Percentiles rank a stretch among this genome's conserved stretches.
Evolutionary conservation across 208 protist species (phyloP).

Genomic region (Acanthamoeba healyi): DNA sequence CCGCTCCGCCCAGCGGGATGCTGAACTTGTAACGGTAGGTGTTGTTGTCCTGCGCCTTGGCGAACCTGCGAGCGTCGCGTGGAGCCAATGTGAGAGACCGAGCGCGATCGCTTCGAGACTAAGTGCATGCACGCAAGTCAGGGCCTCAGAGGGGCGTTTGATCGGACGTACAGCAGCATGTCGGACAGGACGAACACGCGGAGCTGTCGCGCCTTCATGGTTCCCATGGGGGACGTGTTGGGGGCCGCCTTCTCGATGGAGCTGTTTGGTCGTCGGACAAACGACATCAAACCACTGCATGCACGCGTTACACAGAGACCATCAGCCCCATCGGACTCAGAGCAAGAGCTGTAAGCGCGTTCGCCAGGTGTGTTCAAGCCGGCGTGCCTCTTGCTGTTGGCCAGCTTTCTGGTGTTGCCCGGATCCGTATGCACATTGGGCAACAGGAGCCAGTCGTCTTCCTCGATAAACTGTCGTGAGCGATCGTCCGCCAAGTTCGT

Average conservation of each 20-base stretch:
- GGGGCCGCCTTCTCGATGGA: too few relatives aligned
- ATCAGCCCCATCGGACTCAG: background rate
- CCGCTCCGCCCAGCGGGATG: slow-evolving; percentile 1
- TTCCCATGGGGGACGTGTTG: background rate
- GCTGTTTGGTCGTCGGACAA: background rate
- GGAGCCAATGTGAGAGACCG: background rate
- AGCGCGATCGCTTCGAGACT: too few relatives aligned
- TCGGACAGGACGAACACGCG: background rate
- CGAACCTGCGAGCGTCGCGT: background rate
- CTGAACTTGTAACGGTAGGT: slow-evolving; percentile 24
- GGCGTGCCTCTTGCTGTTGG: background rate
- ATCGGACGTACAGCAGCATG: slow-evolving; percentile 13
- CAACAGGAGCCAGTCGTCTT: background rate
- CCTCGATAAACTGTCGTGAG: background rate
- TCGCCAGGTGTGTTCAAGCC: too few relatives aligned
- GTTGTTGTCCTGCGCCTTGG: background rate
- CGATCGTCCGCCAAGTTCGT: background rate
- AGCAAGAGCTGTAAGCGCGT: too few relatives aligned
- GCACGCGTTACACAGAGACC: background rate
- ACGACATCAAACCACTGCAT: background rate
- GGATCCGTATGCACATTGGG: background rate
- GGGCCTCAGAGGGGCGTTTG: background rate
- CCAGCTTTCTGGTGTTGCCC: background rate
- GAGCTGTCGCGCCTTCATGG: background rate
- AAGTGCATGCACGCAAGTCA: too few relatives aligned